Evolutionary conservation across 1,284 basidiomycete genomes (phyloP).

Genomic region (Fomitopsis palustris): DNA sequence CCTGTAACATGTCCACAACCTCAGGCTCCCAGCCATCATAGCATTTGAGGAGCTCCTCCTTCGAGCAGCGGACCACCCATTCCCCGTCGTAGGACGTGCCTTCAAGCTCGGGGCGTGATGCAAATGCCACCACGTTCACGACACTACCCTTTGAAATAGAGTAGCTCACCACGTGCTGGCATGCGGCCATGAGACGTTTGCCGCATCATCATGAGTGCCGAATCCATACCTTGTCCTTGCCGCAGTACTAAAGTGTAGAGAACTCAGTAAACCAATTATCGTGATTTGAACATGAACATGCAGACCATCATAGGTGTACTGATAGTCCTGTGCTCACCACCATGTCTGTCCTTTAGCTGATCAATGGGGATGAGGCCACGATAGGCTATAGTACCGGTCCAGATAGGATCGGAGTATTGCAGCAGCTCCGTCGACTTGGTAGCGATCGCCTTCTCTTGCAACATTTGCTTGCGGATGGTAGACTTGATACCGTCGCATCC

Average conservation of each 20-base stretch:
- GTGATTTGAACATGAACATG: no score
- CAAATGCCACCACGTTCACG: constrained; percentile 30
- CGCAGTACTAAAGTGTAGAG: constrained; percentile 25
- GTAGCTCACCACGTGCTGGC: constrained; percentile 32
- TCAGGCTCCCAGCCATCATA: constrained; percentile 31
- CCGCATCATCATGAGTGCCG: neutral
- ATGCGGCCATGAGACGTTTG: neutral
- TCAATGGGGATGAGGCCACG: constrained; percentile 19
- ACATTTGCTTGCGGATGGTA: constrained; percentile 38
- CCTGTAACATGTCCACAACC: constrained; percentile 27
- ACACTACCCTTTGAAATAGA: constrained; percentile 28
- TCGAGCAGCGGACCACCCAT: constrained; percentile 26
- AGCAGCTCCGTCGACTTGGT: constrained; percentile 12
- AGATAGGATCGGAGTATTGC: constrained; percentile 18
- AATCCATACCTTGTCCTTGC: constrained; percentile 26
- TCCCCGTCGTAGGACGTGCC: constrained; percentile 22
- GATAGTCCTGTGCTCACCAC: constrained; percentile 23
- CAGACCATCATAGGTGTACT: constrained; percentile 31
- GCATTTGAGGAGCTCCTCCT: constrained; percentile 23
- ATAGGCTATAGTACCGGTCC: constrained; percentile 23
- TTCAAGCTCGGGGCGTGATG: constrained; percentile 21
- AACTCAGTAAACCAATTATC: neutral
- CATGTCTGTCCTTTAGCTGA: constrained; percentile 7
- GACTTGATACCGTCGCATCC: constrained; percentile 53
- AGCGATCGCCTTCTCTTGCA: constrained; percentile 18